Evolutionary conservation across 129 eudicot species (phyloP), one percentile per base, ranked within the genome.

Genomic region (Flaveria ramosissima): DNA sequence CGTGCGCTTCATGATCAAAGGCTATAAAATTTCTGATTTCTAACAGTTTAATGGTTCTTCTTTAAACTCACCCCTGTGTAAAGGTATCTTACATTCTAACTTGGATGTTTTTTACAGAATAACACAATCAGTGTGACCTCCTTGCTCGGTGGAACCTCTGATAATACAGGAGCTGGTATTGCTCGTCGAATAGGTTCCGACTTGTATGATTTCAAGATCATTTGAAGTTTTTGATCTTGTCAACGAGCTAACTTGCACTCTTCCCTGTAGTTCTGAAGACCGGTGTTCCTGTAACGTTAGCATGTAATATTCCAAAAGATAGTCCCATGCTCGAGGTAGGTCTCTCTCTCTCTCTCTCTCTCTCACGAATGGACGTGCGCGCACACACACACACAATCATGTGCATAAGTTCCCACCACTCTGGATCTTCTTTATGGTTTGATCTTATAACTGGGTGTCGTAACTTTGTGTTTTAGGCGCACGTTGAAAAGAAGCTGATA

Each of bases 271-370:
- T 87, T 74, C 50, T 93, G 51, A 87, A 85, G 92, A 89, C 97
- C 52, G 98, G 97, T 48, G 85, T 93, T 47, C 90, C 87, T 70
- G 81, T 93, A 21, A 83, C 77, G 2, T 80, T 93, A 70, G 96
- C 98, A 63, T 93, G 96, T 70, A 89, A 88, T 78, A 84, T 93
- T 75, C 98, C 98, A 13, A 93, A 93, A 87, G 88, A 83, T 72
- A 90, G 80, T 71, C 96, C 97, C 75, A 84, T 85, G 85, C 85
- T 93, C 32, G 97, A 90, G 98, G 98, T 93, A 53, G 74, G 74
- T 50, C 56, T 59, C 69, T 30, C 63, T 71, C 60, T 23, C 50
- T 56, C 39, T 32, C 41, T 36, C 41, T 36, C 41, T 36, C 41
- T 36, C 41, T 0, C 41, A 0, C n/a, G n/a, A n/a, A n/a, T n/a